Conservation (phyloP, 1,284 basidiomycete genomes). For the Somion occarium region DNA sequence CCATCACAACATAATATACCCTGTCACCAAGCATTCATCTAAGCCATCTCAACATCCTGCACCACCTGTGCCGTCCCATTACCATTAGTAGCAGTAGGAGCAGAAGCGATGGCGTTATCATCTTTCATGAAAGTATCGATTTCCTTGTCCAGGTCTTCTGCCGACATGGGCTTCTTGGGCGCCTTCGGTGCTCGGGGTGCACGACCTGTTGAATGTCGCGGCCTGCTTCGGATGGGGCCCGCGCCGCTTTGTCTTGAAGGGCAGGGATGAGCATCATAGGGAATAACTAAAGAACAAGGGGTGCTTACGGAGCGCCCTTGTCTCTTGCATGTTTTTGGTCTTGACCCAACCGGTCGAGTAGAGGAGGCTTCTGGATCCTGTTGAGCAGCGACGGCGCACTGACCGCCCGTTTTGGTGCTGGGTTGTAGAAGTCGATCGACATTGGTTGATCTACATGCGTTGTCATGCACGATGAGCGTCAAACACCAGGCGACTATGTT, state of each 20-base stretch:
- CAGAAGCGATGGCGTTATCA: conserved; percentile 30
- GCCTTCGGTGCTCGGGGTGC: conserved; percentile 18
- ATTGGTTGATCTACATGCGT: conserved; percentile 69
- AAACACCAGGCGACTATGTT: neutral
- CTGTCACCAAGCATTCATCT: too few relatives aligned
- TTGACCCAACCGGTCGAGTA: conserved; percentile 52
- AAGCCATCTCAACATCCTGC: conserved; percentile 50
- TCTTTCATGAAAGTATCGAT: conserved; percentile 88
- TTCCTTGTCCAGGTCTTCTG: conserved; percentile 86
- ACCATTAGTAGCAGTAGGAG: conserved; percentile 8
- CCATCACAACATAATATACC: too few relatives aligned
- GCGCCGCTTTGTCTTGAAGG: conserved; percentile 21
- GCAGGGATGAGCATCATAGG: neutral
- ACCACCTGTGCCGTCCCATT: neutral
- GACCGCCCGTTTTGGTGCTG: conserved; percentile 35
- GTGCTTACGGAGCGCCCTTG: conserved; percentile 8
- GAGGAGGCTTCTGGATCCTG: conserved; percentile 59
- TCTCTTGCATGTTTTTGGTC: conserved; percentile 32
- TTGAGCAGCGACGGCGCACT: conserved; percentile 58
- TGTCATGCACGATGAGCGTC: neutral
- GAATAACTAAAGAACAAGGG: neutral
- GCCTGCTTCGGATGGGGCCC: conserved; percentile 37
- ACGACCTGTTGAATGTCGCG: conserved; percentile 17
- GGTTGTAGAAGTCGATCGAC: conserved; percentile 63
- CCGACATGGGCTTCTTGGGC: conserved; percentile 61